A percentile compares a stretch with the other conserved stretches of the same genome.
phyloP scores from a whole-genome alignment of 1,284 basidiomycete genomes.

The Malassezia sp. region DNA sequence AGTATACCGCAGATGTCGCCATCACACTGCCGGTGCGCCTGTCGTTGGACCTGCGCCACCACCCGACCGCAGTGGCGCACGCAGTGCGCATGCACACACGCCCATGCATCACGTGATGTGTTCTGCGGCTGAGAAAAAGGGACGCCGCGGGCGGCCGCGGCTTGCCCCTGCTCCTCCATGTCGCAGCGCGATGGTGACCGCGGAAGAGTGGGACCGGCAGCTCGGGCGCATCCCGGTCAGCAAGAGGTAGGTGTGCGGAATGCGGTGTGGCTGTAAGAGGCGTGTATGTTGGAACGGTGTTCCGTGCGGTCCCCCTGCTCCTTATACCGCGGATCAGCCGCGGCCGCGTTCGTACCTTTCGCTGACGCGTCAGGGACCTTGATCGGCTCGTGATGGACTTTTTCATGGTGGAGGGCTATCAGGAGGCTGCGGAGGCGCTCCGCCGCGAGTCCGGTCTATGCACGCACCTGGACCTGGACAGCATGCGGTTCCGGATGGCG shows the following conservation, averaged over 20 bases:
- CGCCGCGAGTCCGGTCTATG: constrained; percentile 70
- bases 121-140: background rate
- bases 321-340: no score
- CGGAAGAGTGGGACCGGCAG: constrained; percentile 49
- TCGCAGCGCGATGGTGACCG: background rate
- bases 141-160: background rate
- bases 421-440: constrained; percentile 87
- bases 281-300: no score
- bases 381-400: constrained; percentile 97
- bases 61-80: background rate
- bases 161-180: background rate
- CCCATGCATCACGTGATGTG: constrained; percentile 5
- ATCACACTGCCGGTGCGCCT: no score
- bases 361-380: constrained; percentile 59
- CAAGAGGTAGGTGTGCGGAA: constrained; percentile 41
- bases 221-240: constrained; percentile 49
- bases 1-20: constrained; percentile 62
- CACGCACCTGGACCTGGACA: constrained; percentile 67
- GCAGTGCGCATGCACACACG: background rate
- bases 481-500: constrained; percentile 82
- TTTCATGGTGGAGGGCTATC: constrained; percentile 92
- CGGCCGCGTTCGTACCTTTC: no score
- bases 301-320: no score
- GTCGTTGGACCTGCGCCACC: no score
- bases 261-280: no score